Percentiles rank a stretch among this genome's conserved stretches.
phyloP scores from a whole-genome alignment of 768 basidiomycete species.

The Hemileccinum rubropunctum region DNA sequence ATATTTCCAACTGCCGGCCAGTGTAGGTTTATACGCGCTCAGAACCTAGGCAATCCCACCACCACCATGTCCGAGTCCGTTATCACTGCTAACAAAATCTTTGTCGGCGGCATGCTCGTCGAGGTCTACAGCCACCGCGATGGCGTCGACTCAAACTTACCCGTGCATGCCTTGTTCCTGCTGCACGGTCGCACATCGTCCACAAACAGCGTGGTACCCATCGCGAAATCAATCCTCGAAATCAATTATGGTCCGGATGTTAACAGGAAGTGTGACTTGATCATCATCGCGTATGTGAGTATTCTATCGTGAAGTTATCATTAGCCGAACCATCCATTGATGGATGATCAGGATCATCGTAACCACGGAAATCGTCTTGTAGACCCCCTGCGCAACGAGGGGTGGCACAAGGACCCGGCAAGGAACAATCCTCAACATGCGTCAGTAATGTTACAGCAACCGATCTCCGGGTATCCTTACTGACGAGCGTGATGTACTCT shows the following conservation, averaged over 20 bases:
- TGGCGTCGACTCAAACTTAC: constrained; percentile 13
- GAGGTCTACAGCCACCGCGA: constrained; percentile 25
- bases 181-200: constrained; percentile 26
- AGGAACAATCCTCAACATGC: constrained; percentile 27
- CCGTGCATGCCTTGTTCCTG: constrained; percentile 27
- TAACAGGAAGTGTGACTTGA: constrained; percentile 24
- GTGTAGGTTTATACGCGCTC: neutral
- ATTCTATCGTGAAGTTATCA: neutral
- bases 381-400: constrained; percentile 23
- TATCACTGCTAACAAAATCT: constrained; percentile 5
- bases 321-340: neutral
- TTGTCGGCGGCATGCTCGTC: constrained; percentile 27
- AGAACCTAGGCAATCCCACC: neutral
- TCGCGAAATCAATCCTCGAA: constrained; percentile 24
- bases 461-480: neutral
- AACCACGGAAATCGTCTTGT: constrained; percentile 30
- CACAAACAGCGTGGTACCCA: constrained; percentile 8
- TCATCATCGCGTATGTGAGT: constrained; percentile 28
- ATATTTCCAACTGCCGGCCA: neutral
- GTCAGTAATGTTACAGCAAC: constrained; percentile 14
- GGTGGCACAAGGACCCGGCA: constrained; percentile 22
- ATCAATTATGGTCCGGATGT: constrained; percentile 8
- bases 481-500: constrained; percentile 4
- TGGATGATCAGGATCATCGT: constrained; percentile 26
- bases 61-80: constrained; percentile 18